phyloP scores from a whole-genome alignment of 148 eudicot genomes.

The Fagopyrum esculentum region DNA sequence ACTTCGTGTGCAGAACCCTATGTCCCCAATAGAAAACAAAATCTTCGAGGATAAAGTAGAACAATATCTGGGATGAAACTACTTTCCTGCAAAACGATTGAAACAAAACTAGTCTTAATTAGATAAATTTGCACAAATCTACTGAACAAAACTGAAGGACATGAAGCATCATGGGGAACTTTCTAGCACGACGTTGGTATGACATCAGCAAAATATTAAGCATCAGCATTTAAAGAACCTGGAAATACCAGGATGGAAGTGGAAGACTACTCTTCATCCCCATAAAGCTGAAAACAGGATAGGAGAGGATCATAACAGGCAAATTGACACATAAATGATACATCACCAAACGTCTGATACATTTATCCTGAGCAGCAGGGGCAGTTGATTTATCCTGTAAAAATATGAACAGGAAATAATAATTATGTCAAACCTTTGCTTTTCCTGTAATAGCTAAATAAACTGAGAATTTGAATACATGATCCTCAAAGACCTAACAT shows the following conservation, averaged over 20 bases:
- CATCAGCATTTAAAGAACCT: conserved; percentile 46
- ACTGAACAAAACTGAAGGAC: background rate
- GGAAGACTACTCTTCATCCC: conserved; percentile 97
- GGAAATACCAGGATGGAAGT: conserved; percentile 93
- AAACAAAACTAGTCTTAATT: background rate
- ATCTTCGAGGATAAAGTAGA: conserved; percentile 91
- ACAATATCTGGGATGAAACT: conserved; percentile 59
- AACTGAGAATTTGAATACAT: background rate
- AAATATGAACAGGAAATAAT: background rate
- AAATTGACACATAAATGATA: conserved; percentile 89
- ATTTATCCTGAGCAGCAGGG: conserved; percentile 80
- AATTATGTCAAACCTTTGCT: background rate
- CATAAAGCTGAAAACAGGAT: conserved; percentile 88
- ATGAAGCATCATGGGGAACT: background rate
- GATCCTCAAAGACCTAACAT: background rate
- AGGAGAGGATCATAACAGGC: conserved; percentile 81
- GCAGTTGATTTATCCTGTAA: conserved; percentile 71
- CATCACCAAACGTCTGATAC: conserved; percentile 62
- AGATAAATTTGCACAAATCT: background rate
- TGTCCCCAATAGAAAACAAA: conserved; percentile 98
- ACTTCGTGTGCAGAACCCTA: conserved; percentile 89
- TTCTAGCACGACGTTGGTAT: background rate
- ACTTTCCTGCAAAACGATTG: conserved; percentile 58
- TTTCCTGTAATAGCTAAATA: background rate
- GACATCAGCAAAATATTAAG: conserved; percentile 15